Evolutionary conservation across 345 rosid species (phyloP).

Genomic region (Pistacia vera): DNA sequence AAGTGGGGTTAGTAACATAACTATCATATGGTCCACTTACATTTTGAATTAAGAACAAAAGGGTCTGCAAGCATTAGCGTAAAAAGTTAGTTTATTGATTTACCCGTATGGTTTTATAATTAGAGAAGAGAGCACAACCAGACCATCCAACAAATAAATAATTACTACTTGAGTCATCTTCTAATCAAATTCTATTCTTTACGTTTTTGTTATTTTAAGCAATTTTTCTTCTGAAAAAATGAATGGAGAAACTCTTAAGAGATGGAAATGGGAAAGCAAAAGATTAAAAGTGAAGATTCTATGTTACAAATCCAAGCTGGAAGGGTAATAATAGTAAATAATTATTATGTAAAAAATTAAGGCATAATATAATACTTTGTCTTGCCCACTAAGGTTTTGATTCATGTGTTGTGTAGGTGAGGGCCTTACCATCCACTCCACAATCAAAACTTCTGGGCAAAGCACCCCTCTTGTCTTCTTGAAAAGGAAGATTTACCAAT

Average conservation of each 20-base stretch:
- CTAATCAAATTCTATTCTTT: too few species aligned
- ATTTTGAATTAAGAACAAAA: background rate
- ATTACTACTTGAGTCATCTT: too few species aligned
- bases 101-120: too few species aligned
- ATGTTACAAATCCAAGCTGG: slow-evolving; percentile 20
- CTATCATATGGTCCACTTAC: slow-evolving; percentile 10
- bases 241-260: too few species aligned
- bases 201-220: too few species aligned
- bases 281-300: too few species aligned
- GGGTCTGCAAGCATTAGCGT: too few species aligned
- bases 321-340: slow-evolving; percentile 16
- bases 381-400: slow-evolving; percentile 47
- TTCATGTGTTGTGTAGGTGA: slow-evolving; percentile 36
- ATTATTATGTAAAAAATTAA: slow-evolving; percentile 5
- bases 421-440: slow-evolving; percentile 48
- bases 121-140: too few species aligned
- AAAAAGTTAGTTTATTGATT: too few species aligned
- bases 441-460: slow-evolving; percentile 35
- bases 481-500: slow-evolving; percentile 33
- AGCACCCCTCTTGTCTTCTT: slow-evolving; percentile 31
- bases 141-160: too few species aligned
- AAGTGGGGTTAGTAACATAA: slow-evolving; percentile 4
- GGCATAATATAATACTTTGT: slow-evolving; percentile 23
- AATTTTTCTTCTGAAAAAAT: too few species aligned
- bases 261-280: too few species aligned